Conservation (phyloP, 1,284 basidiomycete genomes). For the Trichosporon sp. region DNA sequence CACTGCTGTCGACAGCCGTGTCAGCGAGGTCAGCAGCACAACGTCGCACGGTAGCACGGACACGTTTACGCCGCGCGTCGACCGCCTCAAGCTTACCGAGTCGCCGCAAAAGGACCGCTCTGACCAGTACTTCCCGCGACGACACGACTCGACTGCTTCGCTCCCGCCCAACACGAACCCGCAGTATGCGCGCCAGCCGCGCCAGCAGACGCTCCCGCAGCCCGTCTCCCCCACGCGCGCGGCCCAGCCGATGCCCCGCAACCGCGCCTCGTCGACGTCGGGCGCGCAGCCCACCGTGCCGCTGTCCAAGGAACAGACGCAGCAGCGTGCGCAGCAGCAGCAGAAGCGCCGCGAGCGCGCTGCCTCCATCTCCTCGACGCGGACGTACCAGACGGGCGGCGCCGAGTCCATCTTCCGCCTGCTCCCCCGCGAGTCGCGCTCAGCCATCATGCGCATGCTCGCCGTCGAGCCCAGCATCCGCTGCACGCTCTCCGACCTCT, state of each 20-base stretch:
- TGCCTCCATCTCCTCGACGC: constrained; percentile 49
- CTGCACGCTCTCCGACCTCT: constrained; percentile 89
- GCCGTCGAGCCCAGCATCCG: constrained; percentile 84
- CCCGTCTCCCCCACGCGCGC: constrained; percentile 12
- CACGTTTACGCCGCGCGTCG: constrained; percentile 31
- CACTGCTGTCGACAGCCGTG: constrained; percentile 37
- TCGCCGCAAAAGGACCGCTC: constrained; percentile 61
- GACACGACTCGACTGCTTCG: constrained; percentile 69
- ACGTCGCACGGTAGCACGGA: constrained; percentile 36
- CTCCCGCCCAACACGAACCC: constrained; percentile 44
- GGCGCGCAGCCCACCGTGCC: background rate
- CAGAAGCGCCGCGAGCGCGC: constrained; percentile 50
- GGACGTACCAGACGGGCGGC: constrained; percentile 76
- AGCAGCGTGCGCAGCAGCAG: constrained; percentile 39
- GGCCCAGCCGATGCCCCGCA: constrained; percentile 2
- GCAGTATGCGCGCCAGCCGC: constrained; percentile 19
- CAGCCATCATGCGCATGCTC: constrained; percentile 90
- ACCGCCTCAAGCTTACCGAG: constrained; percentile 38
- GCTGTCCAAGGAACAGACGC: constrained; percentile 12
- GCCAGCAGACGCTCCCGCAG: constrained; percentile 34
- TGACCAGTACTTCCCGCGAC: constrained; percentile 69
- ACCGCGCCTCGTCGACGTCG: background rate
- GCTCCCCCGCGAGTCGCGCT: constrained; percentile 85
- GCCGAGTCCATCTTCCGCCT: constrained; percentile 98
- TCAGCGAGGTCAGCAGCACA: background rate